These are phyloP conservation scores for Chaetothyriales sp. DNA, from an alignment of 2,329 filamentous ascomycete genomes.

Conservation along the genomic window DNA sequence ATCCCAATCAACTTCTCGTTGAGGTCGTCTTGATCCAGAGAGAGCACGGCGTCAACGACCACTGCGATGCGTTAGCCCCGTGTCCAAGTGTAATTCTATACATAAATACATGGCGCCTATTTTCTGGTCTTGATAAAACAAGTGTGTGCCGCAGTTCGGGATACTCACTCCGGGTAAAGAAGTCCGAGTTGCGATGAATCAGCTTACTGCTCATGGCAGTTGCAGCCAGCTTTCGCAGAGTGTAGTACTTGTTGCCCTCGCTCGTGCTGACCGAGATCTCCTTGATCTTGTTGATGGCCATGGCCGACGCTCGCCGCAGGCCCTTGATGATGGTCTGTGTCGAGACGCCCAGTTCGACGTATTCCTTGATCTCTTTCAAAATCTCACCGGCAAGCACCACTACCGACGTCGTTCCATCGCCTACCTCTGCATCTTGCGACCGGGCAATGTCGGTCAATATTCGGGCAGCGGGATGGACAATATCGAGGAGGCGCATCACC, in stretches of 20 bases:
- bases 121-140: no score
- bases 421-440: slow-evolving; percentile 97
- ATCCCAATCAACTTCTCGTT: slow-evolving; percentile 97
- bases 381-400: slow-evolving; percentile 97
- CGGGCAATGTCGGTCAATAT: slow-evolving; percentile 96
- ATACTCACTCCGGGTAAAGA: slow-evolving; percentile 85
- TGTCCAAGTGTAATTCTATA: no score
- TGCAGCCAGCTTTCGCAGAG: slow-evolving; percentile 72
- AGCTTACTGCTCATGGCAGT: slow-evolving; percentile 99
- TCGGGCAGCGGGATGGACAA: slow-evolving; percentile 91
- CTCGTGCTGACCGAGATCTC: slow-evolving; percentile 83
- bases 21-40: slow-evolving; percentile 88
- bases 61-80: slow-evolving; percentile 40
- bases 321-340: slow-evolving; percentile 97
- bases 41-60: slow-evolving; percentile 93
- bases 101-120: no score
- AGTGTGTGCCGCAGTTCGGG: slow-evolving; percentile 6
- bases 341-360: slow-evolving; percentile 93
- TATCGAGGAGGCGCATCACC: slow-evolving; percentile 99
- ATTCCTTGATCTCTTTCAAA: slow-evolving; percentile 88
- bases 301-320: slow-evolving; percentile 67
- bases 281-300: slow-evolving; percentile 98
- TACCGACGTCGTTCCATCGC: slow-evolving; percentile 93
- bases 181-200: slow-evolving; percentile 90
- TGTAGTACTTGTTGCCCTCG: slow-evolving; percentile 74